Percentiles rank a stretch among this genome's conserved stretches.
Conservation (phyloP, 495 filamentous ascomycete genomes). For the Tuber umbilicatum region DNA sequence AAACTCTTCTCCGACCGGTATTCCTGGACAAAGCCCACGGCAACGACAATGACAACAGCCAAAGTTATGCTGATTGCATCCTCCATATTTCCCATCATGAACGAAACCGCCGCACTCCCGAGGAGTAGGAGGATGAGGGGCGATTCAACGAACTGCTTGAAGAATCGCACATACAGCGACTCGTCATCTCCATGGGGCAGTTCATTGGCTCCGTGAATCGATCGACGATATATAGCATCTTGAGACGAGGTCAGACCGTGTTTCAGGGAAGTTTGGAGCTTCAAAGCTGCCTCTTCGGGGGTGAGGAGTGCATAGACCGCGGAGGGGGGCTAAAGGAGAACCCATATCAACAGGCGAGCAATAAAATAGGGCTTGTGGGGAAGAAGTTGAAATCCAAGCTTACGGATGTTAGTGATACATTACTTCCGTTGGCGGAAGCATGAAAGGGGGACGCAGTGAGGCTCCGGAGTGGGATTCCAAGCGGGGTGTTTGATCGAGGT, state of each 20-base stretch:
- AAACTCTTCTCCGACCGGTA: constrained; percentile 96
- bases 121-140: constrained; percentile 84
- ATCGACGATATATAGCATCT: constrained; percentile 70
- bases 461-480: constrained; percentile 35
- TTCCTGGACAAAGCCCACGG: constrained; percentile 94
- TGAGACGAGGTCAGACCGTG: constrained; percentile 67
- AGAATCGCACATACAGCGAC: constrained; percentile 85
- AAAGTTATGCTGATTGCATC: constrained; percentile 93
- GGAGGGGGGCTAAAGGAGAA: constrained; percentile 40
- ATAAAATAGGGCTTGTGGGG: not conserved
- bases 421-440: constrained; percentile 22
- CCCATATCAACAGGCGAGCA: constrained; percentile 12
- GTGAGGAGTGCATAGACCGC: constrained; percentile 56
- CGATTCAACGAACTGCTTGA: constrained; percentile 91
- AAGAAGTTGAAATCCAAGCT: constrained; percentile 6
- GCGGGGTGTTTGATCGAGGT: constrained; percentile 33
- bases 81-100: constrained; percentile 89
- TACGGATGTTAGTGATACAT: constrained; percentile 27
- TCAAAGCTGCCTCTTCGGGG: constrained; percentile 67
- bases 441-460: constrained; percentile 32
- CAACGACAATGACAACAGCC: constrained; percentile 93
- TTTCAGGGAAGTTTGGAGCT: constrained; percentile 71
- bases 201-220: constrained; percentile 83
- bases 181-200: constrained; percentile 89
- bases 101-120: constrained; percentile 77